Evolutionary conservation across 2,329 filamentous ascomycete genomes (phyloP).

Genomic region (Cladophialophora yegresii): DNA sequence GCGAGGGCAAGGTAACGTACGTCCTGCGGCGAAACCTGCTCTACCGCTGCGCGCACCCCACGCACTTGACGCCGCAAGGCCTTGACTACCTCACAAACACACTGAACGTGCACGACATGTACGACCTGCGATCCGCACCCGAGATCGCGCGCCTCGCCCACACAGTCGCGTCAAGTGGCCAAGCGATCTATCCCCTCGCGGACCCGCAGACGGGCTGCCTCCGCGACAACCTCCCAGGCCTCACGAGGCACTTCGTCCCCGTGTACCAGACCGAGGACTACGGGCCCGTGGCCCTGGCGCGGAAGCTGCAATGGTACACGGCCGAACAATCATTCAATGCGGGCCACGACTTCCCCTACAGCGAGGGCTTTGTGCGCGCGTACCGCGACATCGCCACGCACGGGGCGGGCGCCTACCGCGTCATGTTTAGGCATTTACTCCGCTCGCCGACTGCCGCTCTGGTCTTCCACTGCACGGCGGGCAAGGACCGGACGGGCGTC

Average conservation of each 20-base stretch:
- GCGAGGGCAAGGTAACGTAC: slow-evolving; percentile 25
- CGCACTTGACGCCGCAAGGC: slow-evolving; percentile 51
- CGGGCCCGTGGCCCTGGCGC: slow-evolving; percentile 61
- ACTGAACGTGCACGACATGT: slow-evolving; percentile 66
- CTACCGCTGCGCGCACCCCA: slow-evolving; percentile 70
- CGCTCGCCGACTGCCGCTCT: slow-evolving; percentile 38
- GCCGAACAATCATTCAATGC: slow-evolving; percentile 57
- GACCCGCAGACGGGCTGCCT: slow-evolving; percentile 26
- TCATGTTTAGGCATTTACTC: slow-evolving; percentile 63
- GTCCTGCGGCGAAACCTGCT: slow-evolving; percentile 57
- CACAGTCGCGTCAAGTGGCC: slow-evolving; percentile 40
- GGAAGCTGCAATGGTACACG: slow-evolving; percentile 61
- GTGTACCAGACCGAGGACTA: slow-evolving; percentile 67
- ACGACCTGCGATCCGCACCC: slow-evolving; percentile 65
- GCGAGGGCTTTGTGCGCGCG: slow-evolving; percentile 63
- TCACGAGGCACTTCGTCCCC: slow-evolving; percentile 61
- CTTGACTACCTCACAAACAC: not conserved
- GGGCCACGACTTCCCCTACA: slow-evolving; percentile 27
- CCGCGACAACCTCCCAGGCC: slow-evolving; percentile 41
- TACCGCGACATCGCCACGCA: slow-evolving; percentile 70
- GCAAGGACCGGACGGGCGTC: slow-evolving; percentile 76
- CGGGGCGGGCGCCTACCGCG: slow-evolving; percentile 54
- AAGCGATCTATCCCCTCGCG: slow-evolving; percentile 33
- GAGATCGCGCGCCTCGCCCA: slow-evolving; percentile 37
- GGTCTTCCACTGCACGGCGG: slow-evolving; percentile 72